Base-by-base conservation (phyloP, 441 rosid species). In the Jatropha multifida region DNA sequence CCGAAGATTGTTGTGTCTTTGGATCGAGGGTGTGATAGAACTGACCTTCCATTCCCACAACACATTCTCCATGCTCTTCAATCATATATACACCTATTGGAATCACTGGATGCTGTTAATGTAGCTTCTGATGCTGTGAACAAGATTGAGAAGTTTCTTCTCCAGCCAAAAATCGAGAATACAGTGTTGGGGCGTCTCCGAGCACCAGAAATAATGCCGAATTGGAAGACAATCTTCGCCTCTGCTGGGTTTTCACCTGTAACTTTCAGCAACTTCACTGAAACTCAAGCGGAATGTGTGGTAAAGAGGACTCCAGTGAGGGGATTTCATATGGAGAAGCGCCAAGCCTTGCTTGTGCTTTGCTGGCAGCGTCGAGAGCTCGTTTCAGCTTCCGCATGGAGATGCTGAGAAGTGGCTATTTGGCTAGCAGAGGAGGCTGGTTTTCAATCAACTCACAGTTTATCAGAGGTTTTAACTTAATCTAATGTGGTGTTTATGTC, bases 271-370 rank as follows among this genome's bases (percentile, higher is more conserved):
- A 88, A 85, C 77, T 86, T 85, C 64, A 70, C 88, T 1, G 93
- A 89, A 76, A 78, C 88, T 59, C 95, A 90, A 76, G 95, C 95
- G 1, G 93, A 90, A 52, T 89, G 87, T 76, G 70, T 90, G 65
- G 82, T 86, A 46, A 83, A 84, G 82, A 82, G 92, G 76, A 82
- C 82, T 63, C 89, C 83, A 17, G 88, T 75, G 10, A 85, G 86
- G 74, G 95, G 93, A 23, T 90, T 90, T 74, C 89, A 88, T 59
- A 89, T 90, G 40, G 93, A 89, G 82, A 90, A 89, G 87, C 78
- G 81, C 11, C 90, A 83, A 71, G 80, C 87, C 42, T 82, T 83
- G 37, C 93, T 90, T 9, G 88, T 84, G 46, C 93, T 90, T 32
- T 90, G 84, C 71, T 90, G 95, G 95, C 90, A 88, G 85, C 80